Percentiles rank a stretch among this genome's conserved stretches.
phyloP scores from a whole-genome alignment of 345 rosid genomes.

The Lepidium sativum region DNA sequence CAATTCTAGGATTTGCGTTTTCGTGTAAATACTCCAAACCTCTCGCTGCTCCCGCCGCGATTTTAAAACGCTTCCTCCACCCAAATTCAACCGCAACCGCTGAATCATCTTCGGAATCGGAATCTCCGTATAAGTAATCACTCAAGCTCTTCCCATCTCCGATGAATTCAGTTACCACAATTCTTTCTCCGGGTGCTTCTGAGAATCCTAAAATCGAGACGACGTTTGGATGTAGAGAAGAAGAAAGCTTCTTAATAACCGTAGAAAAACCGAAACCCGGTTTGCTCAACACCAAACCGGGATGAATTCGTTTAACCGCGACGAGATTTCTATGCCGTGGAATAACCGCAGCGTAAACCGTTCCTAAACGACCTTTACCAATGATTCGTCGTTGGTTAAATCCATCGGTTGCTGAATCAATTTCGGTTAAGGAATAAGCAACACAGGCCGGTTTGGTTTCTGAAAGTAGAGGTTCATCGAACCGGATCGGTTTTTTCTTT shows the following conservation, averaged over 20 bases:
- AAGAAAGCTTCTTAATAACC: slow-evolving; percentile 50
- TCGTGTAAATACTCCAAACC: slow-evolving; percentile 69
- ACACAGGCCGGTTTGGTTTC: slow-evolving; percentile 28
- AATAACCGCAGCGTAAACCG: slow-evolving; percentile 51
- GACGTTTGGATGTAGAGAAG: slow-evolving; percentile 54
- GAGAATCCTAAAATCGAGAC: slow-evolving; percentile 60
- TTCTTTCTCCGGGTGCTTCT: slow-evolving; percentile 86
- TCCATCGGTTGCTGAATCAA: slow-evolving; percentile 67
- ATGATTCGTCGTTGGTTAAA: slow-evolving; percentile 49
- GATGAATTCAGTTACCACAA: slow-evolving; percentile 48
- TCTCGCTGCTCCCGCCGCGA: slow-evolving; percentile 62
- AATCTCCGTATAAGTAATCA: slow-evolving; percentile 41
- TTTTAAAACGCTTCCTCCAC: slow-evolving; percentile 54
- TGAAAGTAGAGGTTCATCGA: slow-evolving; percentile 33
- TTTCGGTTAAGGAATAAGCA: slow-evolving; percentile 44
- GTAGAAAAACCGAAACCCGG: slow-evolving; percentile 61
- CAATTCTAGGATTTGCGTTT: slow-evolving; percentile 34
- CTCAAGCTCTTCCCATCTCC: slow-evolving; percentile 42
- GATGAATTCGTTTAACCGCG: slow-evolving; percentile 69
- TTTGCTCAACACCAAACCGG: slow-evolving; percentile 57
- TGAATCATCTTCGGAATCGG: slow-evolving; percentile 15
- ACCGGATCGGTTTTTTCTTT: slow-evolving; percentile 39
- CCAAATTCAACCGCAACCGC: slow-evolving; percentile 43
- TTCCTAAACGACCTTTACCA: slow-evolving; percentile 57
- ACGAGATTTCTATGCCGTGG: slow-evolving; percentile 34